A percentile compares a stretch with the other conserved stretches of the same genome.
These are phyloP conservation scores for Neurospora sp. DNA, from an alignment of 495 filamentous ascomycete genomes.

Conservation along the genomic window DNA sequence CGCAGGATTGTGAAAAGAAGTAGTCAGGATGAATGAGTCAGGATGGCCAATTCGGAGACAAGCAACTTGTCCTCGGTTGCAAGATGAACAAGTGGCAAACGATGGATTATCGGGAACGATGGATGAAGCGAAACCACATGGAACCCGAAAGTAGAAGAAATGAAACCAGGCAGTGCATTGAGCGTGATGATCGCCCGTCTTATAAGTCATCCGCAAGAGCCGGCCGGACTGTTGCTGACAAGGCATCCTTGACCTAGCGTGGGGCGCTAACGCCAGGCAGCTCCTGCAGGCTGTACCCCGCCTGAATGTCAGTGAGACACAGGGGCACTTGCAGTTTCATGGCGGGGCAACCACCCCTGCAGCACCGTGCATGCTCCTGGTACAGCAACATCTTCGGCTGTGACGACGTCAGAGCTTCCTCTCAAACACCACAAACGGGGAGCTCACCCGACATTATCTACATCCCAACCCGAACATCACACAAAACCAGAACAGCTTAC, in stretches of 20 bases:
- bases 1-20: neutral
- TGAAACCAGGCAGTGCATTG: neutral
- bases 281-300: neutral
- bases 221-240: neutral
- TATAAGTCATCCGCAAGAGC: neutral
- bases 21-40: too few species aligned
- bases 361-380: neutral
- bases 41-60: neutral
- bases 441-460: neutral
- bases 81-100: neutral
- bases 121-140: neutral
- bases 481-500: neutral
- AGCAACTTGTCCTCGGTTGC: neutral
- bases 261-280: neutral
- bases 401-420: neutral
- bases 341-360: neutral
- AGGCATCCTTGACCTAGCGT: neutral
- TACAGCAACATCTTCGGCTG: neutral
- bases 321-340: neutral
- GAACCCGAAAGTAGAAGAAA: neutral
- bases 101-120: neutral
- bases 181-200: neutral
- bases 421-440: neutral
- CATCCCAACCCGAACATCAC: neutral
- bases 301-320: neutral